These are phyloP conservation scores for Rhodotorula babjevae DNA, from an alignment of 768 basidiomycete genomes.

Conservation along the genomic window DNA sequence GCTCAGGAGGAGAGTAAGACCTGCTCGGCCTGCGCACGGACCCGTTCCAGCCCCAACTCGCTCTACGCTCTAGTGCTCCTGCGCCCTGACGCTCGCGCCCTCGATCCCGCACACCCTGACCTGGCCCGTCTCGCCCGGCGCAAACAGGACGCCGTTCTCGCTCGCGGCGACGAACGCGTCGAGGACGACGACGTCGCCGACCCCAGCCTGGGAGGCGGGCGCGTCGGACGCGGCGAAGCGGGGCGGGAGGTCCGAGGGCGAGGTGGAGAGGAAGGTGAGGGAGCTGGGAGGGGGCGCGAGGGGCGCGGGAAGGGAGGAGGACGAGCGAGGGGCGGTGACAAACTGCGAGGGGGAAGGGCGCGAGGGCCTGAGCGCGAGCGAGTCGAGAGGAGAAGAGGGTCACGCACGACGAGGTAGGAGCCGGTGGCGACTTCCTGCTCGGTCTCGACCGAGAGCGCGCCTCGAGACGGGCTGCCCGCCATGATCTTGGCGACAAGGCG, in stretches of 20 bases:
- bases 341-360: background rate
- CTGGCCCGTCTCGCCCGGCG: background rate
- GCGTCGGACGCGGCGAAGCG: background rate
- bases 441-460: slow-evolving; percentile 35
- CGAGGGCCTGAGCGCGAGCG: too few relatives aligned
- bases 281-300: background rate
- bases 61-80: background rate
- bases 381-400: too few relatives aligned
- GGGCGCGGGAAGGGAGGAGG: background rate
- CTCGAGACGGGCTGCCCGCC: slow-evolving; percentile 32
- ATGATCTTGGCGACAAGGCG: slow-evolving; percentile 32
- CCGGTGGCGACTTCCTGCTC: slow-evolving; percentile 29
- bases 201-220: background rate
- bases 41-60: too few relatives aligned
- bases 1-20: too few relatives aligned
- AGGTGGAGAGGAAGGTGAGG: slow-evolving; percentile 18
- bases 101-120: slow-evolving; percentile 2
- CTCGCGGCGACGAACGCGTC: background rate
- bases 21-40: too few relatives aligned
- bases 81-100: background rate
- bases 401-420: slow-evolving; percentile 11
- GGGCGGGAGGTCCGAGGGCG: slow-evolving; percentile 14
- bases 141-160: slow-evolving; percentile 7
- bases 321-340: slow-evolving; percentile 12
- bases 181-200: background rate